Evolutionary conservation across 179 eudicot species (phyloP).

Genomic region (Beta macrorhiza): DNA sequence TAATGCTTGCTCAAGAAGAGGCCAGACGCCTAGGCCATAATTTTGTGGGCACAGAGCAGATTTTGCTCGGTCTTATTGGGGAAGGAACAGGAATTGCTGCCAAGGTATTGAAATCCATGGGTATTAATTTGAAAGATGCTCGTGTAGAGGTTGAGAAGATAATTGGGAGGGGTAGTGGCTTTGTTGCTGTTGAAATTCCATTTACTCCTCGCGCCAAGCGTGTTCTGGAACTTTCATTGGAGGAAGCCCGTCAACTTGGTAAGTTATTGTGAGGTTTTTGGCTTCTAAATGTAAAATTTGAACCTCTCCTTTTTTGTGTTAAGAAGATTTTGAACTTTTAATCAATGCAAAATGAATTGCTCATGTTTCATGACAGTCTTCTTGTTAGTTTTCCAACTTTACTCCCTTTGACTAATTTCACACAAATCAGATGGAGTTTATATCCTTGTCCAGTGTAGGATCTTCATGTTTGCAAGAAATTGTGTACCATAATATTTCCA

Average conservation of each 20-base stretch:
- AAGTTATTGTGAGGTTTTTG: conserved; percentile 14
- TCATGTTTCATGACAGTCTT: not conserved
- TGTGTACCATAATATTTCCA: not conserved
- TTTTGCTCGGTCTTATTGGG: conserved; percentile 86
- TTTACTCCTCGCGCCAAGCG: conserved; percentile 98
- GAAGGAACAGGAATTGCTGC: conserved; percentile 99
- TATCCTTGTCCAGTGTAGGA: not conserved
- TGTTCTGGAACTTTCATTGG: conserved; percentile 79
- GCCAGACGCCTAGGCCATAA: conserved; percentile 92
- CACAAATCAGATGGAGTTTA: not conserved
- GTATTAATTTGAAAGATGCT: conserved; percentile 89
- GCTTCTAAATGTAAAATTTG: not conserved
- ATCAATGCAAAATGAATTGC: not conserved
- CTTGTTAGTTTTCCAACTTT: not conserved
- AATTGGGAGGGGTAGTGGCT: conserved; percentile 91
- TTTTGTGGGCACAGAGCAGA: conserved; percentile 96
- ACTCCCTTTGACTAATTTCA: not conserved
- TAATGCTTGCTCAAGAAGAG: conserved; percentile 97
- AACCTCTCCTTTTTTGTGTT: not conserved
- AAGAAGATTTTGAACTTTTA: not conserved
- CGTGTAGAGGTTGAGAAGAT: conserved; percentile 97
- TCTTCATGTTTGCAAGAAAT: not conserved
- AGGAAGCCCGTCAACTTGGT: conserved; percentile 97
- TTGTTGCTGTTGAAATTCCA: conserved; percentile 92
- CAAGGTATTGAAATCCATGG: conserved; percentile 92